phyloP scores from a whole-genome alignment of 1,284 basidiomycete genomes.

The Psilocybe mexicana region DNA sequence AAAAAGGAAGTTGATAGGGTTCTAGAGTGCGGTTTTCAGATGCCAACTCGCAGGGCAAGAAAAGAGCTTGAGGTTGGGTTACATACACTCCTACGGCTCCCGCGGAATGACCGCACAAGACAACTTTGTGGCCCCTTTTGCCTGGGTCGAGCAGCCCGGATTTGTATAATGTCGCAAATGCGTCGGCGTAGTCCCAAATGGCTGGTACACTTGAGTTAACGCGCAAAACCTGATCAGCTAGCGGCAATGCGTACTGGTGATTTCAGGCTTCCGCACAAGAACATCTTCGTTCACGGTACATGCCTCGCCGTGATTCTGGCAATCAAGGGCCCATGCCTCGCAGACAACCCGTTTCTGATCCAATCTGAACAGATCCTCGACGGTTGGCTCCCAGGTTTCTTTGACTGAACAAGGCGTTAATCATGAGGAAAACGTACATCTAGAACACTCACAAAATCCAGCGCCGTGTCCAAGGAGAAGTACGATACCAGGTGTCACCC shows the following conservation, averaged over 20 bases:
- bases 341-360: constrained; percentile 15
- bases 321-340: constrained; percentile 22
- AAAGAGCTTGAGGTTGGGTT: not conserved
- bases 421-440: not conserved
- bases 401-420: constrained; percentile 13
- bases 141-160: constrained; percentile 26
- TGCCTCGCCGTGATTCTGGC: constrained; percentile 23
- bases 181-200: constrained; percentile 30
- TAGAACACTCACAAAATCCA: constrained; percentile 19
- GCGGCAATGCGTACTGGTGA: constrained; percentile 13
- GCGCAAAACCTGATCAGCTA: not conserved
- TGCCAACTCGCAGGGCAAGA: not conserved
- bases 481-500: constrained; percentile 14
- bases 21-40: constrained; percentile 14
- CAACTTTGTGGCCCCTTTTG: constrained; percentile 25
- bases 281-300: constrained; percentile 20
- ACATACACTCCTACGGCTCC: constrained; percentile 31
- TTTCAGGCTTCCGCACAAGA: constrained; percentile 8
- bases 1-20: constrained; percentile 30
- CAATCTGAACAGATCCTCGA: constrained; percentile 20
- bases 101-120: constrained; percentile 33
- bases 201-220: constrained; percentile 3
- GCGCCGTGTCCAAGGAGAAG: constrained; percentile 21
- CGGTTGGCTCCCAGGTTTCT: constrained; percentile 23
- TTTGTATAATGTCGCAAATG: constrained; percentile 27